A percentile compares a stretch with the other conserved stretches of the same genome.
These are phyloP conservation scores for Pleurozium schreberi DNA, from an alignment of 225 moss, liverwort and hornwort genomes.

Conservation along the genomic window DNA sequence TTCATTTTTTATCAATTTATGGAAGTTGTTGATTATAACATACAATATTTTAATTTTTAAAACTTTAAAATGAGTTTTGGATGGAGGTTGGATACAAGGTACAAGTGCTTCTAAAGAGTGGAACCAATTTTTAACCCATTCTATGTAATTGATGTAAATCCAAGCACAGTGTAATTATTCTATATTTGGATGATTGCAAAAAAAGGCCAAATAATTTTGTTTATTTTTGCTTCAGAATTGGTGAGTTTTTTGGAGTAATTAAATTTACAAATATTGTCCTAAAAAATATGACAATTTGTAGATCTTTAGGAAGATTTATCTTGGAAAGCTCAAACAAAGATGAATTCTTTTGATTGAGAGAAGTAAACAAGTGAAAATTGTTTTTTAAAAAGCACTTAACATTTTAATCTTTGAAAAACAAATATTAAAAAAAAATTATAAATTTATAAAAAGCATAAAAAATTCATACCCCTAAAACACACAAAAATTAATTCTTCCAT, in stretches of 20 bases:
- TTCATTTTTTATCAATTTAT: not conserved
- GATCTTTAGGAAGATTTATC: not conserved
- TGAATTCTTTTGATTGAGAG: not conserved
- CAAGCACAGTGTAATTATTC: not conserved
- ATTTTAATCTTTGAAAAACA: no score
- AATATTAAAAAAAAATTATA: no score
- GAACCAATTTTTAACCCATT: not conserved
- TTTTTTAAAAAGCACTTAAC: no score
- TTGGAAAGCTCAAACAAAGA: not conserved
- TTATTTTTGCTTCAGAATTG: not conserved
- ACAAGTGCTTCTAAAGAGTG: not conserved
- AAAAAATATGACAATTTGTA: not conserved
- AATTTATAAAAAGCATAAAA: no score
- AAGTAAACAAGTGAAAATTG: not conserved
- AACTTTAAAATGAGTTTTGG: not conserved
- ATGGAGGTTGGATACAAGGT: not conserved
- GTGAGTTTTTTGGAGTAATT: not conserved
- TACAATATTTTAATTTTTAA: not conserved
- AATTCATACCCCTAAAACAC: no score
- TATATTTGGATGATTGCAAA: not conserved
- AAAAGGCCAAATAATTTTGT: not conserved
- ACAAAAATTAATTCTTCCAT: not conserved
- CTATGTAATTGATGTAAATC: not conserved
- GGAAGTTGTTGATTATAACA: accelerated
- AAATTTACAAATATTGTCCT: not conserved